phyloP scores from a whole-genome alignment of 805 yeast species.

The Yarrowia sp. region DNA sequence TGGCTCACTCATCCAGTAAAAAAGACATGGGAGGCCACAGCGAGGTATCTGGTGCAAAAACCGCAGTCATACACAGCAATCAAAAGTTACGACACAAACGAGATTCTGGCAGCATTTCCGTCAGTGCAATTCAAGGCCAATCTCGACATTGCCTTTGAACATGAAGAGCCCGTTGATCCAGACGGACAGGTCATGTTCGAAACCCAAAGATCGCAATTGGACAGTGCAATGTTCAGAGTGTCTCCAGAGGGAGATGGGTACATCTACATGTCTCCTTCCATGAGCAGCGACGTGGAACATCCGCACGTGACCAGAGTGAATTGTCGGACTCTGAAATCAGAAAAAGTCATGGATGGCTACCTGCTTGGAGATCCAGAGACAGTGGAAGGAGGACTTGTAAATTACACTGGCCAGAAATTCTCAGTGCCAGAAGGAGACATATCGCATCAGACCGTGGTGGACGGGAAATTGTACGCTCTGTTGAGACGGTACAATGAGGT shows the following conservation, averaged over 20 bases:
- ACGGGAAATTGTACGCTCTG: background rate
- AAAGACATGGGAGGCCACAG: background rate
- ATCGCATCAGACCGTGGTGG: background rate
- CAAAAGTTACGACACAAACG: background rate
- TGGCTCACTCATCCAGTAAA: background rate
- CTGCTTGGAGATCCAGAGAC: background rate
- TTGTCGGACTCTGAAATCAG: background rate
- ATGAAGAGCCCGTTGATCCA: background rate
- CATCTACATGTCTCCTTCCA: conserved; percentile 14
- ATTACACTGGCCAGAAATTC: background rate
- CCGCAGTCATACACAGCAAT: background rate
- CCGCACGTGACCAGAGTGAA: background rate
- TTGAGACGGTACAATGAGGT: background rate
- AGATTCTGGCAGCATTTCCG: background rate
- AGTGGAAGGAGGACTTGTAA: background rate
- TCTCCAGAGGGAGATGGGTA: background rate
- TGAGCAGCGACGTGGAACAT: background rate
- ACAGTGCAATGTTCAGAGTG: background rate
- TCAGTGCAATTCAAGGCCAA: conserved; percentile 4
- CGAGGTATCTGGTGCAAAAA: background rate
- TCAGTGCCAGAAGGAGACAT: background rate
- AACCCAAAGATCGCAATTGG: conserved; percentile 9
- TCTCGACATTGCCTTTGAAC: conserved; percentile 6
- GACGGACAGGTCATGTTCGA: conserved; percentile 17
- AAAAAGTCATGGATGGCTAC: background rate